A percentile compares a stretch with the other conserved stretches of the same genome.
These are phyloP conservation scores for Rhynchospora pubera DNA, from an alignment of 176 grass and related monocot species.

Conservation along the genomic window DNA sequence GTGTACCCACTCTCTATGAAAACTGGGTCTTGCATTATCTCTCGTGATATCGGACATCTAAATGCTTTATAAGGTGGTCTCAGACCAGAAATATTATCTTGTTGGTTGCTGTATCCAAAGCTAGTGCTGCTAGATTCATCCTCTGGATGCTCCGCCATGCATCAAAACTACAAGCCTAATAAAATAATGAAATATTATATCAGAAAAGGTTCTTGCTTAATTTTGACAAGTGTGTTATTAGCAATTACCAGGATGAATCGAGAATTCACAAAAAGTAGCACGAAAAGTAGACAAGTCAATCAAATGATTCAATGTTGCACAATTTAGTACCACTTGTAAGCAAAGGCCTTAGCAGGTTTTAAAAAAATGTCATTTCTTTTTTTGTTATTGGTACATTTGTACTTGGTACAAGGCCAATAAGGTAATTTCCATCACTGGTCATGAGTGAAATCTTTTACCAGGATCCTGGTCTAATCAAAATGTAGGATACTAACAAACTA, in stretches of 20 bases:
- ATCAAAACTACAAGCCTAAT: background rate
- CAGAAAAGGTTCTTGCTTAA: background rate
- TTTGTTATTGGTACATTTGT: background rate
- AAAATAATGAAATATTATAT: background rate
- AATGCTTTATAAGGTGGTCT: slow-evolving; percentile 14
- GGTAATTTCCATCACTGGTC: background rate
- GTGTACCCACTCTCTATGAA: slow-evolving; percentile 20
- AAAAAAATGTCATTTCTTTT: background rate
- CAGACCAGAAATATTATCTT: background rate
- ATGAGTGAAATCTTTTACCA: background rate
- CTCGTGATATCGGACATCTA: slow-evolving; percentile 1
- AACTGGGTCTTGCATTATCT: slow-evolving; percentile 22
- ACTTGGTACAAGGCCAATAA: background rate
- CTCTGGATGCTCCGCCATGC: slow-evolving; percentile 3
- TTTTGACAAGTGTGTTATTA: too few species aligned
- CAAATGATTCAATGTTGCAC: too few species aligned
- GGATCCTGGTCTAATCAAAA: background rate
- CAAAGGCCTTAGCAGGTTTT: background rate
- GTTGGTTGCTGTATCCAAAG: background rate
- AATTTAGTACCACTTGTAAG: background rate
- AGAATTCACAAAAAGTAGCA: slow-evolving; percentile 7
- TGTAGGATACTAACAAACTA: background rate
- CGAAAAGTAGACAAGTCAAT: too few species aligned
- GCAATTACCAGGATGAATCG: too few species aligned
- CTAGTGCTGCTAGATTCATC: background rate